These are phyloP conservation scores for Gnaphalium uliginosum DNA, from an alignment of 129 eudicot genomes.

Conservation along the genomic window DNA sequence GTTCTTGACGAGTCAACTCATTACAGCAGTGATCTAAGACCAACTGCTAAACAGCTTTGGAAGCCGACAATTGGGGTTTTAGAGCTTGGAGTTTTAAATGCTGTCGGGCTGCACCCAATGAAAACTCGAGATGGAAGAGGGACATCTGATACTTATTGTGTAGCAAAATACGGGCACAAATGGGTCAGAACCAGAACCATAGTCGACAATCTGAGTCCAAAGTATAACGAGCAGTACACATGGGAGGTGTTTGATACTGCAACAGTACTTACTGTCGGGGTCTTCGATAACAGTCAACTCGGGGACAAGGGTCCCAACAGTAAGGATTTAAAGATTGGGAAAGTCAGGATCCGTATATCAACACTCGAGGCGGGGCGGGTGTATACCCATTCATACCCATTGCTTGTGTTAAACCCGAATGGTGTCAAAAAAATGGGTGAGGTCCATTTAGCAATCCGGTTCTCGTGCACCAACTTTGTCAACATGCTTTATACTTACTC, in stretches of 20 bases:
- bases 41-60: conserved; percentile 97
- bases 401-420: conserved; percentile 79
- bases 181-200: conserved; percentile 92
- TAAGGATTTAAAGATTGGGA: conserved; percentile 75
- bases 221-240: conserved; percentile 90
- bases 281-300: conserved; percentile 82
- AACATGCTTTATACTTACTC: conserved; percentile 87
- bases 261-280: conserved; percentile 87
- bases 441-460: conserved; percentile 82
- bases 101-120: conserved; percentile 94
- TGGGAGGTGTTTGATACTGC: conserved; percentile 99
- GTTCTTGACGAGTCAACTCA: conserved; percentile 95
- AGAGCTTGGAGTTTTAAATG: conserved; percentile 85
- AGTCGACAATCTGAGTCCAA: conserved; percentile 75
- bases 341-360: conserved; percentile 86
- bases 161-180: conserved; percentile 92
- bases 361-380: conserved; percentile 91
- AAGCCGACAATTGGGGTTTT: conserved; percentile 79
- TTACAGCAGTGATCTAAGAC: conserved; percentile 95
- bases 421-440: conserved; percentile 99
- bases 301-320: conserved; percentile 65
- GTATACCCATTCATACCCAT: conserved; percentile 92
- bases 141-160: conserved; percentile 92
- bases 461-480: conserved; percentile 79
- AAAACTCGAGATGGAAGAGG: conserved; percentile 89